Evolutionary conservation across 441 rosid genomes (phyloP), one percentile per base, ranked within the genome.

Genomic region (Isatis lusitanica): DNA sequence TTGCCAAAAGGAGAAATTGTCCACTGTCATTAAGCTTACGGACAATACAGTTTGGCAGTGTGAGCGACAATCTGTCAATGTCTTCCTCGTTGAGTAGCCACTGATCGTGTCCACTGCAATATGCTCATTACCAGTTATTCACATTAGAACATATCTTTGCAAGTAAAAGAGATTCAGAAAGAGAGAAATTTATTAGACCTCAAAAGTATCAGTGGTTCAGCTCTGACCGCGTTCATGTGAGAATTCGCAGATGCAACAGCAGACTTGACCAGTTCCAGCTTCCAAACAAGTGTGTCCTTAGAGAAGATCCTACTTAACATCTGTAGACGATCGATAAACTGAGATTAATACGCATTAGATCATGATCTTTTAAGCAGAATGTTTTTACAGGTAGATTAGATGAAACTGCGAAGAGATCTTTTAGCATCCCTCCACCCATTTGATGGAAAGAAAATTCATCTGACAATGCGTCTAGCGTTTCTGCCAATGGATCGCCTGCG

Each of bases 1-100:
- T 62, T 75, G 85, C 93, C 78, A 86, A 70, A 77, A 86, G 73
- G 16, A 86, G 86, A 79, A 83, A 84, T 68, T 83, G 89, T 18
- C 90, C 87, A 64, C 9, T 73, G 21, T 73, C 80, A 2, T 79
- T 59, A 35, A 74, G 82, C 15, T 65, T 76, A 31, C 90, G 86
- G 64, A 79, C 74, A 7, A 74, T 72, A 78, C 87, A 66, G 30
- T 69, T 82, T 28, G 75, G 70, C 55, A 86, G 53, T 4, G 73
- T 74, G n/a, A 35, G 44, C 2, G 44, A 48, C 17, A 78, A 76
- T 68, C 84, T 77, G 46, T 76, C 31, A 7, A 77, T 79, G 72
- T 88, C 88, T 31, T 63, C 81, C 68, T 48, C 39, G 30, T 83
- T 83, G 33, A 86, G 77, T 36, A 88, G 79, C 74, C 85, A 66